Evolutionary conservation across 768 basidiomycete genomes (phyloP), one percentile per base, ranked within the genome.

Genomic region (Leccinum uliginosum): DNA sequence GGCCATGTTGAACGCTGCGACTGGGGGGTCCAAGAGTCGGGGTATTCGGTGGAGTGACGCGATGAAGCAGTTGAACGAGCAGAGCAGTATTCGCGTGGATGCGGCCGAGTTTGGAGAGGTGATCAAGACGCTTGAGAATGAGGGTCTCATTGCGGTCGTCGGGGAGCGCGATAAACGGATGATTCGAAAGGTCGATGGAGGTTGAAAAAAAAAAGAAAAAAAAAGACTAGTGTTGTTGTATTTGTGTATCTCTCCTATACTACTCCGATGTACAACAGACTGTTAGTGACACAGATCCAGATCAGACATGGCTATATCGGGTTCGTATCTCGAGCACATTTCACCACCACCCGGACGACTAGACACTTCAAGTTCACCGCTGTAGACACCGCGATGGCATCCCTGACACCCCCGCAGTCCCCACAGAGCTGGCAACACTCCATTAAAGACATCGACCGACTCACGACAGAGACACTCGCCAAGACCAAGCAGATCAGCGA

Each of bases 81-180:
- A 98, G 79, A 93, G 90, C 58, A 88, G 85, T 56, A 78, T 96
- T 59, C 83, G 82, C 58, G 80, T 98, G 55, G 93, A 93, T 62
- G 61, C 80, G 34, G 75, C 79, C 1, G 96, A 98, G 73, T 95
- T 99, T 71, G 69, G 78, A 35, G 89, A 91, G 73, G 89, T 91
- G 23, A 76, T 93, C 61, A 84, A 81, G 66, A 80, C 74, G 23
- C 71, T 95, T 61, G 89, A 93, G 78, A 87, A 86, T 51, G 95
- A 98, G 72, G 95, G 95, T 0, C 51, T 86, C 26, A 74, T 98
- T 52, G 93, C 89, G 68, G 86, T 96, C 5, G 79, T 90, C 7
- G 95, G 95, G 1, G 92, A 95, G 68, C 80, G 91, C 54, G 93
- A 97, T 34, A 84, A 79, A 74, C 81, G 94, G 67, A 86, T 82